phyloP scores from a whole-genome alignment of 495 filamentous ascomycete species.

The Durotheca rogersii region DNA sequence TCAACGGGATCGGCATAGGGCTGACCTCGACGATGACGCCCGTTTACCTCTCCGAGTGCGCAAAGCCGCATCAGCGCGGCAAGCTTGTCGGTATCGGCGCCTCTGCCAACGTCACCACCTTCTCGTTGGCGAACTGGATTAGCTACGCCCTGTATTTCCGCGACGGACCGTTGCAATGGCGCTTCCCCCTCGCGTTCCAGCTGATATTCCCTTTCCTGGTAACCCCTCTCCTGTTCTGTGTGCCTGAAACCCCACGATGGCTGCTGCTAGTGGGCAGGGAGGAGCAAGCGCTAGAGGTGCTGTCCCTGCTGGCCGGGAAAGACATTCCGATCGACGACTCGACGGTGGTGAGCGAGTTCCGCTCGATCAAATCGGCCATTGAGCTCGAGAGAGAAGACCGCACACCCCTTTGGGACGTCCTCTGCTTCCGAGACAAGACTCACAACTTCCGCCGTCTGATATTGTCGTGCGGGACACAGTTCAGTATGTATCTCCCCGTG shows the following conservation, averaged over 20 bases:
- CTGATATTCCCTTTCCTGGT: conserved; percentile 47
- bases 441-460: conserved; percentile 38
- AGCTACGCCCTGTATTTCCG: conserved; percentile 41
- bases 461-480: conserved; percentile 34
- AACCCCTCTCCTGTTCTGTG: conserved; percentile 34
- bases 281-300: conserved; percentile 34
- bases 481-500: no score
- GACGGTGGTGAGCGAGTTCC: conserved; percentile 28
- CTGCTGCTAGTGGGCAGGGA: conserved; percentile 27
- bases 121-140: conserved; percentile 42
- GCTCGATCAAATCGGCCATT: conserved; percentile 33
- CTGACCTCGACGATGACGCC: conserved; percentile 61
- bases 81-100: conserved; percentile 35
- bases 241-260: conserved; percentile 44
- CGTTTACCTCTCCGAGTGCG: conserved; percentile 59
- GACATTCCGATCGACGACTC: conserved; percentile 6
- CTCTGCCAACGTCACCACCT: conserved; percentile 26
- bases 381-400: conserved; percentile 35
- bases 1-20: conserved; percentile 67
- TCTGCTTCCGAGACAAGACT: conserved; percentile 37
- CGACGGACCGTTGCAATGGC: conserved; percentile 46
- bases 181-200: conserved; percentile 54
- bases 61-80: conserved; percentile 52
- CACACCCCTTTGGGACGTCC: conserved; percentile 25
- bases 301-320: conserved; percentile 40